A percentile compares a stretch with the other conserved stretches of the same genome.
These are phyloP conservation scores for Cylindrotheca closterium DNA, from an alignment of 108 stramenopile genomes.

Conservation along the genomic window DNA sequence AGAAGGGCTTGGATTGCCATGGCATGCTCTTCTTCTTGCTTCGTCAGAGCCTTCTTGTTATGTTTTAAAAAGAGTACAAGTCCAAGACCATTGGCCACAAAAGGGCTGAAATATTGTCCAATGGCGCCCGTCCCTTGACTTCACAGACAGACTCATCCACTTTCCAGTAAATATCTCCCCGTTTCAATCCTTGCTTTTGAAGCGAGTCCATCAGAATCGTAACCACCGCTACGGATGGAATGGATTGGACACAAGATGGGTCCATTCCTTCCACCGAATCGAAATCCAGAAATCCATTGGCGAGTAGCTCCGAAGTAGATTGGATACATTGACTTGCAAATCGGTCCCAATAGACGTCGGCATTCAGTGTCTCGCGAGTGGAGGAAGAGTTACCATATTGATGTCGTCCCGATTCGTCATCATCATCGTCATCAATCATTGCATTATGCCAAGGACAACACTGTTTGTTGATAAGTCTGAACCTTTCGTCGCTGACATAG, in stretches of 20 bases:
- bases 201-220: not conserved
- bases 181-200: not conserved
- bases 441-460: too few relatives aligned
- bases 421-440: not conserved
- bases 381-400: not conserved
- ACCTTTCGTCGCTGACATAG: too few relatives aligned
- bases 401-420: not conserved
- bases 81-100: too few relatives aligned
- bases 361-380: too few relatives aligned
- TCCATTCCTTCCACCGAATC: not conserved
- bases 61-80: too few relatives aligned
- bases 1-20: too few relatives aligned
- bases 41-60: too few relatives aligned
- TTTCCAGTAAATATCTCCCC: not conserved
- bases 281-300: not conserved
- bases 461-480: too few relatives aligned
- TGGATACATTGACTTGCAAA: not conserved
- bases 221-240: not conserved
- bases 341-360: slow-evolving; percentile 1
- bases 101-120: too few relatives aligned
- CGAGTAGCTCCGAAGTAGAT: not conserved
- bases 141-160: too few relatives aligned
- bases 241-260: not conserved
- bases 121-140: too few relatives aligned
- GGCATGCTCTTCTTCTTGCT: too few relatives aligned